Conservation (phyloP, 805 yeast species). For the Wickerhamiella brachini region DNA sequence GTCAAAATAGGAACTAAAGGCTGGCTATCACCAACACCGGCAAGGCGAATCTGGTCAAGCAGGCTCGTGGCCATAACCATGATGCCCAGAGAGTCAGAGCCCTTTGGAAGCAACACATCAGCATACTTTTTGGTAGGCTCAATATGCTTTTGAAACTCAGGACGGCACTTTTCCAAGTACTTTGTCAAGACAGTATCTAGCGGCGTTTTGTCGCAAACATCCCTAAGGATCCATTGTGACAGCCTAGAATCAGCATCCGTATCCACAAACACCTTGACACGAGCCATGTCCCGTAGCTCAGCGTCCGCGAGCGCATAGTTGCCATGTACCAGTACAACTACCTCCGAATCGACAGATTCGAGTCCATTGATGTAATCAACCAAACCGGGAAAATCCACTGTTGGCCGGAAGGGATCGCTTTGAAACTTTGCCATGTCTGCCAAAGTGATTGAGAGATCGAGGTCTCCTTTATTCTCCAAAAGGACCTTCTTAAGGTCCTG, state of each 20-base stretch:
- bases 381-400: constrained; percentile 25
- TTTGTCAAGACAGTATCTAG: constrained; percentile 25
- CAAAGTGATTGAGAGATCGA: constrained; percentile 12
- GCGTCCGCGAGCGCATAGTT: constrained; percentile 63
- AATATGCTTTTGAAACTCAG: constrained; percentile 55
- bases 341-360: neutral
- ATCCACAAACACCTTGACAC: constrained; percentile 61
- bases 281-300: constrained; percentile 39
- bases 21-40: neutral
- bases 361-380: neutral
- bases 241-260: constrained; percentile 76
- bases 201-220: constrained; percentile 16
- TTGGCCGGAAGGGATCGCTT: constrained; percentile 16
- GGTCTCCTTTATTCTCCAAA: constrained; percentile 16
- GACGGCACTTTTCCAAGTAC: constrained; percentile 44
- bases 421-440: constrained; percentile 35
- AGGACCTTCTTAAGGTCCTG: constrained; percentile 26
- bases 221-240: constrained; percentile 50
- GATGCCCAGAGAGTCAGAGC: constrained; percentile 47
- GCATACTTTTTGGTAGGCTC: constrained; percentile 50
- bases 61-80: constrained; percentile 53
- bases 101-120: constrained; percentile 61
- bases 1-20: neutral
- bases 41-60: constrained; percentile 16
- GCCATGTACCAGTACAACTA: constrained; percentile 50